A percentile compares a stretch with the other conserved stretches of the same genome.
These are phyloP conservation scores for Penicillium polonicum DNA, from an alignment of 2,329 filamentous ascomycete genomes.

Conservation along the genomic window DNA sequence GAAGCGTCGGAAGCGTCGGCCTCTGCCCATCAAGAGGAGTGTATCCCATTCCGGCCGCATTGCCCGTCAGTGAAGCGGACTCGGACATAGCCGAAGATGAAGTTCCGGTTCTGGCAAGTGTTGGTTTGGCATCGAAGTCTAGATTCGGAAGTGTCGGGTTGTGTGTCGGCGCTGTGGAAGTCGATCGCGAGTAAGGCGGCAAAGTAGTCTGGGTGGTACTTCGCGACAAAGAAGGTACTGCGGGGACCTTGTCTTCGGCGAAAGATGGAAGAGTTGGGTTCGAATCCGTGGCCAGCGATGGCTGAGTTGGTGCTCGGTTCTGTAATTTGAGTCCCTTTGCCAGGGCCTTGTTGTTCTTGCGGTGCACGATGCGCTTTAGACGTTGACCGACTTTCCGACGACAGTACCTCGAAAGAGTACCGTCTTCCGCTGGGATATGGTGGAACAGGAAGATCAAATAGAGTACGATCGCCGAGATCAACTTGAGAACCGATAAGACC, in stretches of 20 bases:
- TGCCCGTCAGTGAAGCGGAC: slow-evolving; percentile 49
- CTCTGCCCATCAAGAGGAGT: slow-evolving; percentile 35
- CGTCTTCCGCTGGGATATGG: slow-evolving; percentile 80
- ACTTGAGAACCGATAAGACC: slow-evolving; percentile 72
- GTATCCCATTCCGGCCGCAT: slow-evolving; percentile 34
- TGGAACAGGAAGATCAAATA: slow-evolving; percentile 91
- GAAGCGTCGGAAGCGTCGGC: slow-evolving; percentile 29
- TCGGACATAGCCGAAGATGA: slow-evolving; percentile 53
- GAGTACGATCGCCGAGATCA: slow-evolving; percentile 72
- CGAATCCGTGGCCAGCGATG: slow-evolving; percentile 29
- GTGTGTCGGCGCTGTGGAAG: slow-evolving; percentile 37
- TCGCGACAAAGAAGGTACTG: slow-evolving; percentile 32
- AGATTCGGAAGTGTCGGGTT: slow-evolving; percentile 44
- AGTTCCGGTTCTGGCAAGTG: slow-evolving; percentile 45
- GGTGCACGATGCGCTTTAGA: slow-evolving; percentile 77
- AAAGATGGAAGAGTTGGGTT: slow-evolving; percentile 64
- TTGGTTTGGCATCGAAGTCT: slow-evolving; percentile 43
- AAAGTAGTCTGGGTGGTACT: slow-evolving; percentile 61
- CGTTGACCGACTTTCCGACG: slow-evolving; percentile 86
- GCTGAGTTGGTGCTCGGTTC: slow-evolving; percentile 53
- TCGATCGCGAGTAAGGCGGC: slow-evolving; percentile 60
- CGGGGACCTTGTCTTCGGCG: slow-evolving; percentile 42
- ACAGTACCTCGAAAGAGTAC: slow-evolving; percentile 80
- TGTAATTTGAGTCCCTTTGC: slow-evolving; percentile 66
- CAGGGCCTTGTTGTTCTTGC: slow-evolving; percentile 84